Conservation (phyloP, 2,329 filamentous ascomycete species). For the Atkinsonella texensis region DNA sequence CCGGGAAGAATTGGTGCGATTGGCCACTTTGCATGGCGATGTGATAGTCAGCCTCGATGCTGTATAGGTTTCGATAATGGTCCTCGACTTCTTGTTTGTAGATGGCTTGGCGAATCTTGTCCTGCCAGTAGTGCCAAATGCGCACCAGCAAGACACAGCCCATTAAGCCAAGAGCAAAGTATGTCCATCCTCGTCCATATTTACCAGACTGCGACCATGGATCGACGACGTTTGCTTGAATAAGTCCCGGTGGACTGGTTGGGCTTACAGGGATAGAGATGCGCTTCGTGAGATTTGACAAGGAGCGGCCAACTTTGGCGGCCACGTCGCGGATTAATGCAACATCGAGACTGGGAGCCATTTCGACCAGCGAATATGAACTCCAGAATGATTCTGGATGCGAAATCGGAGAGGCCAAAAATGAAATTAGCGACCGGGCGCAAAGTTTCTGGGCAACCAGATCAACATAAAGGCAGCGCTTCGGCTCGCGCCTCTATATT, state of each 20-base stretch:
- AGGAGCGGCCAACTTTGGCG: conserved; percentile 20
- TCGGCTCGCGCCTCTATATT: neutral
- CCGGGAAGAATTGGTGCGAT: conserved; percentile 63
- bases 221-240: conserved; percentile 55
- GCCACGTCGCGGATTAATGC: conserved; percentile 18
- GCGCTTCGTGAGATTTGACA: conserved; percentile 35
- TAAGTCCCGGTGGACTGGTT: conserved; percentile 46
- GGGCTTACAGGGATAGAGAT: conserved; percentile 49
- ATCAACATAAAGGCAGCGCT: conserved; percentile 1
- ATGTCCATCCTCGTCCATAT: conserved; percentile 80
- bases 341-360: conserved; percentile 26
- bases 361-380: conserved; percentile 17
- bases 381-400: neutral
- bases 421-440: conserved; percentile 2
- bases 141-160: conserved; percentile 55
- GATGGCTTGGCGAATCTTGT: conserved; percentile 81
- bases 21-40: conserved; percentile 35
- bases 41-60: conserved; percentile 35
- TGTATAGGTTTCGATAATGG: conserved; percentile 44
- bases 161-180: conserved; percentile 67
- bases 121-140: conserved; percentile 82
- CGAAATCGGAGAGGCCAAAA: neutral
- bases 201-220: conserved; percentile 75
- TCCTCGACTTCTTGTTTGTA: conserved; percentile 72
- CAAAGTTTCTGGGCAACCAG: neutral